Conservation (phyloP, 2,329 filamentous ascomycete species). For the Diaporthe destruens region DNA sequence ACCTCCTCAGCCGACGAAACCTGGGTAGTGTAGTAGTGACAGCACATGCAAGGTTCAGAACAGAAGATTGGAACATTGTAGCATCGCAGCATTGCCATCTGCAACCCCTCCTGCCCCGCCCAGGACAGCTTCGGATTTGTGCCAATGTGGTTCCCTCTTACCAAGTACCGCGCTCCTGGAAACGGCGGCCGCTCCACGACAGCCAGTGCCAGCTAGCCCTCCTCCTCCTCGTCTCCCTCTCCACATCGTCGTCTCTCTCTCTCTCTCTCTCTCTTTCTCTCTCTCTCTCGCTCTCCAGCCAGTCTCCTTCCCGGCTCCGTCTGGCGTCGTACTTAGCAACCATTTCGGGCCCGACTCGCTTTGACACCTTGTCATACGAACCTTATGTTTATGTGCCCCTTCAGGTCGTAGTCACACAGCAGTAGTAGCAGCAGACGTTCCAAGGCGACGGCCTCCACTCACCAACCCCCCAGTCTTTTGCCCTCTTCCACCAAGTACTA, state of each 20-base stretch:
- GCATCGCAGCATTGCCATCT: conserved; percentile 28
- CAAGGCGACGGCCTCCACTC: conserved; percentile 6
- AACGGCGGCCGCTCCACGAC: conserved; percentile 23
- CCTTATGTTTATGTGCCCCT: conserved; percentile 34
- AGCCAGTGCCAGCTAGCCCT: background rate
- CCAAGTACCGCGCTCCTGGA: conserved; percentile 29
- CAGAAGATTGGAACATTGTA: conserved; percentile 18
- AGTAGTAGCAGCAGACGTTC: conserved; percentile 18
- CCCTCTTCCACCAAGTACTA: background rate
- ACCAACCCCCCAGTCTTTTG: background rate
- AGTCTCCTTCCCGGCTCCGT: conserved; percentile 5
- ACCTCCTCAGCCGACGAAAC: conserved; percentile 9
- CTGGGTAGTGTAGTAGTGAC: background rate
- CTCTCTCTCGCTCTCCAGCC: background rate
- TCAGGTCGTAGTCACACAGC: conserved; percentile 33
- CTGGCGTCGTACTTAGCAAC: conserved; percentile 18
- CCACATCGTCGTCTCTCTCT: background rate
- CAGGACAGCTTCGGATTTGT: background rate
- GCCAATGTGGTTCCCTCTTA: background rate
- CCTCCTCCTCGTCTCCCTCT: background rate
- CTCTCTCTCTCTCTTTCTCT: background rate
- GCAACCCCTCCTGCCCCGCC: conserved; percentile 16
- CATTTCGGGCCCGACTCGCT: conserved; percentile 17
- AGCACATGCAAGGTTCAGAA: conserved; percentile 12
- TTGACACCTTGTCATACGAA: conserved; percentile 34